Base-by-base conservation (phyloP, 1,139 yeast species). In the Saccharomyces hybrid region DNA sequence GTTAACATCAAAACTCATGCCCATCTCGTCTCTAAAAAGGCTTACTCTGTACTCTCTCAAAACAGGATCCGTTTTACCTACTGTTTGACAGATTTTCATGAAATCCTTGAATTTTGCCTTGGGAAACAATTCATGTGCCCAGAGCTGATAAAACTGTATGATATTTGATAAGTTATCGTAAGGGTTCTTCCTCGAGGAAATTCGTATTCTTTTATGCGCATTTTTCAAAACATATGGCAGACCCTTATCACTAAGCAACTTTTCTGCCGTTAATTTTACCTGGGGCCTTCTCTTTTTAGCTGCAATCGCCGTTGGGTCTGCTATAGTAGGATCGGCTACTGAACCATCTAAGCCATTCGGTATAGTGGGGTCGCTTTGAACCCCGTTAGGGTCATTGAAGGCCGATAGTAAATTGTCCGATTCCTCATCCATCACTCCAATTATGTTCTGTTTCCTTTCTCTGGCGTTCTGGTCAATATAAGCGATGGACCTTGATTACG, bases 71-170 rank as follows among this genome's bases (percentile, higher is more conserved):
- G 58, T 55, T 51, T 60, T 66, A 7, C 71, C 71, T 48, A 68
- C 48, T 6, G 62, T 57, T 21, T 65, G 61, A 50, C 68, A 59
- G 59, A 72, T 58, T 31, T 64, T 60, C 8, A 69, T 57, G 56
- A 81, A 84, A 65, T 88, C 96, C 53, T 75, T 73, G 61, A 88
- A 87, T 57, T 79, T 84, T 2, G 95, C 90, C 68, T 83, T 84
- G 8, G 96, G 95, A 63, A 80, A 88, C 52, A 88, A 66, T 3
- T 83, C 80, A 68, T 88, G 96, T 28, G 91, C 90, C 96, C 96
- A 88, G 31, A 88, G 69, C 69, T 88, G 95, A 70, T 88, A 88
- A 63, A 81, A 82, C 58, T 80, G 82, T 28, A 88, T 71, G 1
- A 88, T 73, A 49, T 73, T 71, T 8, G 73, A 67, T 53, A 81